Evolutionary conservation across 176 grass and related monocot genomes (phyloP).

Genomic region (Lolium perenne): DNA sequence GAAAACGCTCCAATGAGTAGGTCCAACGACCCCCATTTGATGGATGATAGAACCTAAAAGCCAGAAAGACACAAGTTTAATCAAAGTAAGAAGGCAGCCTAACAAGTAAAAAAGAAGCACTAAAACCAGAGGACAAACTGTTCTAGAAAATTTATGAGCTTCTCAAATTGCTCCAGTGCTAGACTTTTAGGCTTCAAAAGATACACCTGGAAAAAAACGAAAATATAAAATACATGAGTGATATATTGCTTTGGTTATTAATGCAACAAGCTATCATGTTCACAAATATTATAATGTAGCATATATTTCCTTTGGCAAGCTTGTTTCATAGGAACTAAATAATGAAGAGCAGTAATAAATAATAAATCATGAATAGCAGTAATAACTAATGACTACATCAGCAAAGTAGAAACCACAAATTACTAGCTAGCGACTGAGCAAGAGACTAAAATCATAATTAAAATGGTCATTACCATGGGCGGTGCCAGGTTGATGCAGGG

Average conservation of each 20-base stretch:
- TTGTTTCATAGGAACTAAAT: conserved; percentile 7
- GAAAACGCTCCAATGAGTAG: conserved; percentile 78
- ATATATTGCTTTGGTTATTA: conserved; percentile 10
- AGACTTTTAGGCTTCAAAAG: conserved; percentile 77
- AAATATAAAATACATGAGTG: background rate
- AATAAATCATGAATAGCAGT: conserved; percentile 12
- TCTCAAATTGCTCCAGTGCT: conserved; percentile 81
- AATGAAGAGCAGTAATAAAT: background rate
- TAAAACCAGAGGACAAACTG: conserved; percentile 74
- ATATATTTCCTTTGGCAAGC: conserved; percentile 22
- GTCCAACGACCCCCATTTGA: conserved; percentile 98
- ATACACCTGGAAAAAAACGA: conserved; percentile 69
- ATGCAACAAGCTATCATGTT: conserved; percentile 17
- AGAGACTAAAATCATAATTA: conserved; percentile 11
- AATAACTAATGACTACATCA: conserved; percentile 20
- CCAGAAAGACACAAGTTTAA: conserved; percentile 29
- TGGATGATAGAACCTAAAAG: conserved; percentile 95
- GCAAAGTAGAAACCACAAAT: background rate
- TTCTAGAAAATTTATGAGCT: conserved; percentile 87
- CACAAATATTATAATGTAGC: conserved; percentile 34
- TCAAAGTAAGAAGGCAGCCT: conserved; percentile 36
- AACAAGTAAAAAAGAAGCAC: conserved; percentile 35
- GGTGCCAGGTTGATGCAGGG: background rate
- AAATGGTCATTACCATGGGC: background rate
- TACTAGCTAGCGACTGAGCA: background rate